A percentile compares a stretch with the other conserved stretches of the same genome.
phyloP scores from a whole-genome alignment of 1,284 basidiomycete species.

The Microbotryum lychnidis-dioicae region DNA sequence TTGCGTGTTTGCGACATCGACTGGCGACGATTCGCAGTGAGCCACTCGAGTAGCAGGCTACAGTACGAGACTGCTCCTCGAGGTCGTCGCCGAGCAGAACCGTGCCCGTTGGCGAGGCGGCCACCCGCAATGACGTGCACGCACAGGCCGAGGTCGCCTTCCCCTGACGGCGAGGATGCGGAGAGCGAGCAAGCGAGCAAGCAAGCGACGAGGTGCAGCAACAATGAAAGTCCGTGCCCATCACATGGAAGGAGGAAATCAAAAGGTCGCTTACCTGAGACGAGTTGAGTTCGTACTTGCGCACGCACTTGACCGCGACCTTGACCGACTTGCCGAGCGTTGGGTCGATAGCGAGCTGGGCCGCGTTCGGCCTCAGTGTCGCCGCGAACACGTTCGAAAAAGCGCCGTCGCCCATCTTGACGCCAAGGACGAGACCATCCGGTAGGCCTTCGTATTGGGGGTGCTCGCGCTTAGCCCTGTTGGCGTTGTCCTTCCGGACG shows the following conservation, averaged over 20 bases:
- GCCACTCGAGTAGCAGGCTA: not conserved
- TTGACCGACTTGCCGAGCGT: constrained; percentile 43
- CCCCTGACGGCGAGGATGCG: not conserved
- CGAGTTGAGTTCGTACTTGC: constrained; percentile 90
- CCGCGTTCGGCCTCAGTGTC: constrained; percentile 61
- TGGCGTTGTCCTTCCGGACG: constrained; percentile 20
- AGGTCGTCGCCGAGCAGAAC: too few relatives aligned
- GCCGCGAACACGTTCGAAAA: constrained; percentile 99
- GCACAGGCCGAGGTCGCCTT: not conserved
- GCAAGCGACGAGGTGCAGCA: not conserved
- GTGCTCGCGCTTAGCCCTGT: constrained; percentile 21
- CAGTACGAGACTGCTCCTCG: too few relatives aligned
- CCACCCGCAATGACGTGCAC: not conserved
- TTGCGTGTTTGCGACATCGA: not conserved
- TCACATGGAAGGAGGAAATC: not conserved
- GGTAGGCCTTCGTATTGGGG: constrained; percentile 24
- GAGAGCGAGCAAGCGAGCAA: not conserved
- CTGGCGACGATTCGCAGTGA: not conserved
- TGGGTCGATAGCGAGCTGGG: constrained; percentile 29
- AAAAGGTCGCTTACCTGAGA: constrained; percentile 69
- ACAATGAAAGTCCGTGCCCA: not conserved
- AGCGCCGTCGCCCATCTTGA: constrained; percentile 53
- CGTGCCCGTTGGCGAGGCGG: too few relatives aligned
- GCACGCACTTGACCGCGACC: constrained; percentile 77
- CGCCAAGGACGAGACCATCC: constrained; percentile 23